Conservation (phyloP, 1,139 yeast species). For the Diutina scorzettiae region DNA sequence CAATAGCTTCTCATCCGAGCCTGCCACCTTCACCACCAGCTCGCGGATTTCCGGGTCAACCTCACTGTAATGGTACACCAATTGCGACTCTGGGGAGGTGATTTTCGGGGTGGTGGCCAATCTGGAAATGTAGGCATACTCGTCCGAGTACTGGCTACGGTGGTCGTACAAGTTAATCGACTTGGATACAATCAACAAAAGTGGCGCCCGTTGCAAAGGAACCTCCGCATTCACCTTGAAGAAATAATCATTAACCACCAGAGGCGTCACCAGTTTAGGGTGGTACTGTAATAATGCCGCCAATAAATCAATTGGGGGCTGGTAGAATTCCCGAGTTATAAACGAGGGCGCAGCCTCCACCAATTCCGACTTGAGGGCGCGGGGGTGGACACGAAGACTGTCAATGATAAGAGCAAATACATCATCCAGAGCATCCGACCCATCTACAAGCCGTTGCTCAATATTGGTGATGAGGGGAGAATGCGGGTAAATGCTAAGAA, state of each 20-base stretch:
- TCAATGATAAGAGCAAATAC: not conserved
- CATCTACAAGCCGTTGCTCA: not conserved
- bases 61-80: not conserved
- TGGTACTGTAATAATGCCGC: not conserved
- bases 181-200: not conserved
- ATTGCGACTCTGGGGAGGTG: not conserved
- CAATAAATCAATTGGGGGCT: constrained; percentile 1
- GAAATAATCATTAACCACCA: not conserved
- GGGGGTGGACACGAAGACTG: not conserved
- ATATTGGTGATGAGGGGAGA: not conserved
- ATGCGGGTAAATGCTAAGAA: not conserved
- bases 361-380: not conserved
- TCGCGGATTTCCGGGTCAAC: not conserved
- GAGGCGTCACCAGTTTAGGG: not conserved
- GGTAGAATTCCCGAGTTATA: not conserved
- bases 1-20: not conserved
- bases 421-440: not conserved
- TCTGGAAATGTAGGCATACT: not conserved
- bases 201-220: not conserved
- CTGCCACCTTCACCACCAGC: not conserved
- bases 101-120: not conserved
- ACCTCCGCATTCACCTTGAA: not conserved
- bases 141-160: not conserved
- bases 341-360: not conserved
- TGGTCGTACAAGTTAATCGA: not conserved